Evolutionary conservation across 495 filamentous ascomycete species (phyloP).

Genomic region (Hypoxylon lienhwacheense): DNA sequence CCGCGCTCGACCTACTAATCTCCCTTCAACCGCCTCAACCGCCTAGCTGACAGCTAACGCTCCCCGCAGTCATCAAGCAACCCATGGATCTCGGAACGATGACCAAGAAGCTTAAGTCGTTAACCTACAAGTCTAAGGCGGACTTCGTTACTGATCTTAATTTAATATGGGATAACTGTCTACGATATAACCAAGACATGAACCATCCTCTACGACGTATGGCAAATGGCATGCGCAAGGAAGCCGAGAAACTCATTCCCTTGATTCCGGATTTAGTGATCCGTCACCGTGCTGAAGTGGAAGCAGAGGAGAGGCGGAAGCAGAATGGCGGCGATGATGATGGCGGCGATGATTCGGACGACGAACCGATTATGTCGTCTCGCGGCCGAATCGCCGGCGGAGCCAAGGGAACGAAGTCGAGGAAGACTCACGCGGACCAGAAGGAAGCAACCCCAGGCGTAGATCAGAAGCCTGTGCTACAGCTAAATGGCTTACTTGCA

Average conservation of each 20-base stretch:
- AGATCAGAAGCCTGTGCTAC: constrained; percentile 61
- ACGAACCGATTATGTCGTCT: constrained; percentile 98
- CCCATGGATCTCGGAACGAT: constrained; percentile 98
- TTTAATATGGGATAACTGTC: constrained; percentile 94
- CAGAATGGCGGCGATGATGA: constrained; percentile 78
- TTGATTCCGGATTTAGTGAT: constrained; percentile 92
- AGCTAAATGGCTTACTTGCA: constrained; percentile 55
- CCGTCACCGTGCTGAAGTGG: constrained; percentile 87
- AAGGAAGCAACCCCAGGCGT: constrained; percentile 78
- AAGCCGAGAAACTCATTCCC: constrained; percentile 92
- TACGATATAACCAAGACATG: constrained; percentile 91
- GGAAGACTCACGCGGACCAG: constrained; percentile 73
- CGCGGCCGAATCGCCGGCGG: constrained; percentile 87
- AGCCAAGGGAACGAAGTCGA: constrained; percentile 71
- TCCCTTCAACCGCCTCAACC: no score
- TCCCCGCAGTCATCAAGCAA: constrained; percentile 77
- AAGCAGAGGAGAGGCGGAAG: constrained; percentile 88
- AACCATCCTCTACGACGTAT: constrained; percentile 87
- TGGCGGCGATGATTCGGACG: constrained; percentile 86
- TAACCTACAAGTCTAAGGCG: constrained; percentile 88
- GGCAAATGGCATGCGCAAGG: constrained; percentile 93
- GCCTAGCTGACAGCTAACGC: constrained; percentile 36
- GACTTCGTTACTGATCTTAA: constrained; percentile 93
- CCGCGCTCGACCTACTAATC: background rate
- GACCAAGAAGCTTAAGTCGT: constrained; percentile 92